Conservation (phyloP, 2,329 filamentous ascomycete species). For the Dactylellina sp. region DNA sequence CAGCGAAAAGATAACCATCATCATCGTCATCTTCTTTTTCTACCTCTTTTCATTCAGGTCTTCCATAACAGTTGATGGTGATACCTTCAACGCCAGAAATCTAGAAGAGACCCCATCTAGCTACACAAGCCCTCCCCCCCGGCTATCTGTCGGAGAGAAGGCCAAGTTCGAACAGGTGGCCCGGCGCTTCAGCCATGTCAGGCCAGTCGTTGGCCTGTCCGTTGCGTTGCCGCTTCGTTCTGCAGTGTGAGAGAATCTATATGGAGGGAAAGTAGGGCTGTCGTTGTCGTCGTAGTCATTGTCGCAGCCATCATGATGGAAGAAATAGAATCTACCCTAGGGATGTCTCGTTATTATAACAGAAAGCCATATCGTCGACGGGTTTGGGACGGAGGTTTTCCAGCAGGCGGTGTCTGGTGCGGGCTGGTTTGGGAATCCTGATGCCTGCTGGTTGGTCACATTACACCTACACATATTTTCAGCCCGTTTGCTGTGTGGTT, state of each 20-base stretch:
- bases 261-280: background rate
- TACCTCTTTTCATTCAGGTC: too few relatives aligned
- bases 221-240: background rate
- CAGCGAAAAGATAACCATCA: conserved; percentile 9
- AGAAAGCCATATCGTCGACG: background rate
- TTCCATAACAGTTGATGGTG: too few relatives aligned
- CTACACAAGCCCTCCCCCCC: too few relatives aligned
- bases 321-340: background rate
- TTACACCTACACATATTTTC: conserved; percentile 26
- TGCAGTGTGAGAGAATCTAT: background rate
- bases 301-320: background rate
- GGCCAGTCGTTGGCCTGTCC: background rate
- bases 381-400: background rate
- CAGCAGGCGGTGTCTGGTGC: background rate
- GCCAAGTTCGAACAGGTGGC: too few relatives aligned
- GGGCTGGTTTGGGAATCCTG: background rate
- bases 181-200: too few relatives aligned
- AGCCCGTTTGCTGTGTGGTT: conserved; percentile 5
- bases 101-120: too few relatives aligned
- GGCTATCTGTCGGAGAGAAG: too few relatives aligned
- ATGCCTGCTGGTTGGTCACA: conserved; percentile 53
- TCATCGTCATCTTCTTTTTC: background rate
- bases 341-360: background rate
- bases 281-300: background rate
- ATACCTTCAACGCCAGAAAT: too few relatives aligned